Evolutionary conservation across 192 early-diverging fungal genomes (phyloP).

Genomic region (Endogone sp.): DNA sequence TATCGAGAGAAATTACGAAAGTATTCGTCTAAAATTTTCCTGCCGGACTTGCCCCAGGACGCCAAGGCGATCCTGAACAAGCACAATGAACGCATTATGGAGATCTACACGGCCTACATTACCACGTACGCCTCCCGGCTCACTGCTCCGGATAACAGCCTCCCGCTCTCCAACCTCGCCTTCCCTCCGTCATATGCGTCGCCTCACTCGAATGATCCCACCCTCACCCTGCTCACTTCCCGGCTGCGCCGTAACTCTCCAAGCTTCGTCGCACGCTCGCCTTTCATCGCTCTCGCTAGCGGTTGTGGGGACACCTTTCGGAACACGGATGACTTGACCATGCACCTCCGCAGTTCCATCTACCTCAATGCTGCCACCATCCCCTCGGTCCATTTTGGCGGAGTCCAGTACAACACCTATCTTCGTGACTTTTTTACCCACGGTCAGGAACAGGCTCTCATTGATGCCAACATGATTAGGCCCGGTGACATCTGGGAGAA

Average conservation of each 20-base stretch:
- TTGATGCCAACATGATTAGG: slow-evolving; percentile 14
- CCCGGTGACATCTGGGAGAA: slow-evolving; percentile 19
- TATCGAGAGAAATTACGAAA: not conserved
- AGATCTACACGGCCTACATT: slow-evolving; percentile 14
- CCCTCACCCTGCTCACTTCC: too few relatives aligned
- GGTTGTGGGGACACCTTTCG: slow-evolving; percentile 4
- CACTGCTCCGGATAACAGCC: not conserved
- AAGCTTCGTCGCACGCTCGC: slow-evolving; percentile 8
- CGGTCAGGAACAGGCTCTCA: slow-evolving; percentile 10
- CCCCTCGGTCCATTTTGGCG: not conserved
- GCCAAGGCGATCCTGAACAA: not conserved
- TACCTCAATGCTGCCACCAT: slow-evolving; percentile 6
- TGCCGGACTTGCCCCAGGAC: not conserved
- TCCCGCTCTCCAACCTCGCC: slow-evolving; percentile 5
- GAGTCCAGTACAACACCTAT: slow-evolving; percentile 4
- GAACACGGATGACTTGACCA: slow-evolving; percentile 3
- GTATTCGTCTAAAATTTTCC: slow-evolving; percentile 5
- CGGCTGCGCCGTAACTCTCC: not conserved
- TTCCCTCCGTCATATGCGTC: not conserved
- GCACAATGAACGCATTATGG: slow-evolving; percentile 12
- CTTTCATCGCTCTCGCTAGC: slow-evolving; percentile 12
- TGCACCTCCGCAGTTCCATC: slow-evolving; percentile 8
- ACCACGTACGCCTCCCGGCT: not conserved
- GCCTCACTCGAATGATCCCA: too few relatives aligned
- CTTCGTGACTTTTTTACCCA: slow-evolving; percentile 9